phyloP scores from a whole-genome alignment of 2,329 filamentous ascomycete genomes.

The Epichloe brachyelytri region DNA sequence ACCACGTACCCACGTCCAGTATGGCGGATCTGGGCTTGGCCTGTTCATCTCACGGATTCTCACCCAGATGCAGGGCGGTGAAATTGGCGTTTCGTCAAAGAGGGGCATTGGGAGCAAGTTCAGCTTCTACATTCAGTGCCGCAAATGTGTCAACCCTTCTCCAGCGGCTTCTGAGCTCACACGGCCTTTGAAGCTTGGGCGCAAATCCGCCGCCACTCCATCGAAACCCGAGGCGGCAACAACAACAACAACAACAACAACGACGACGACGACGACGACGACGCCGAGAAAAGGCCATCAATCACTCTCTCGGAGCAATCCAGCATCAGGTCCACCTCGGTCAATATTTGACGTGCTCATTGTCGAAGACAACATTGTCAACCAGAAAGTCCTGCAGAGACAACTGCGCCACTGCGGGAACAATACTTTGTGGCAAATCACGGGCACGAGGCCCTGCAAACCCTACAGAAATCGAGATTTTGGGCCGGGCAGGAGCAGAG shows the following conservation, averaged over 20 bases:
- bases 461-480: constrained; percentile 41
- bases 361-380: constrained; percentile 56
- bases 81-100: constrained; percentile 58
- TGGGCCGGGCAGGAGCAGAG: constrained; percentile 36
- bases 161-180: constrained; percentile 24
- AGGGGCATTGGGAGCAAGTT: constrained; percentile 61
- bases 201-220: constrained; percentile 11
- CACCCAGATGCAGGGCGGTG: constrained; percentile 64
- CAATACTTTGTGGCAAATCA: constrained; percentile 51
- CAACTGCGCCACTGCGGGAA: constrained; percentile 49
- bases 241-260: neutral
- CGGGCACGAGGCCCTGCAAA: constrained; percentile 47
- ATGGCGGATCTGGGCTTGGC: constrained; percentile 57
- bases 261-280: too few species aligned
- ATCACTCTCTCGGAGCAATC: neutral
- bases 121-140: constrained; percentile 61
- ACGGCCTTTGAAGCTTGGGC: constrained; percentile 22
- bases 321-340: constrained; percentile 10
- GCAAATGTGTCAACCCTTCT: constrained; percentile 35
- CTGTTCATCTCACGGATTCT: constrained; percentile 67
- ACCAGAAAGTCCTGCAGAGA: constrained; percentile 50
- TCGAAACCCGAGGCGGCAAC: constrained; percentile 8
- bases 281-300: constrained; percentile 2
- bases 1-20: constrained; percentile 58
- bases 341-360: constrained; percentile 44